Evolutionary conservation across 495 filamentous ascomycete genomes (phyloP).

Genomic region (Hyaloscypha hepaticicola): DNA sequence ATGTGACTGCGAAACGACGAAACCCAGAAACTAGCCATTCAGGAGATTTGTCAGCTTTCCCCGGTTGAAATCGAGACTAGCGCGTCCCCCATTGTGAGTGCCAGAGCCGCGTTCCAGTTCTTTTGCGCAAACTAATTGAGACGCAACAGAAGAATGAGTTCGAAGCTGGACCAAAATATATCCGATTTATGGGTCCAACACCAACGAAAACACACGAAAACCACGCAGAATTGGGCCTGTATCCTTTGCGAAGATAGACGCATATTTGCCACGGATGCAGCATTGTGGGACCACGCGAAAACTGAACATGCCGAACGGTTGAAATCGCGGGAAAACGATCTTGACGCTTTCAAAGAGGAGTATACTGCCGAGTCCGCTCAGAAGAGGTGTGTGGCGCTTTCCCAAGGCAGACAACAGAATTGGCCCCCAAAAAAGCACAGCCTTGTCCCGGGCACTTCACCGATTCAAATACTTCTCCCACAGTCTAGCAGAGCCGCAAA

Average conservation of each 20-base stretch:
- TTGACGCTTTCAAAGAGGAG: not conserved
- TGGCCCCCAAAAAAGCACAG: not conserved
- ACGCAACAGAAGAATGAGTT: not conserved
- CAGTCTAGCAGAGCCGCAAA: not conserved
- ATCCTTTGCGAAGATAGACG: conserved; percentile 3
- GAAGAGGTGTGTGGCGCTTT: conserved; percentile 6
- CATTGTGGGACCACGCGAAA: conserved; percentile 14
- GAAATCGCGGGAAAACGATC: not conserved
- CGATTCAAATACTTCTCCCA: not conserved
- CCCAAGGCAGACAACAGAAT: not conserved
- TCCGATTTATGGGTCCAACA: conserved; percentile 13
- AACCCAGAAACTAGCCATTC: too few species aligned
- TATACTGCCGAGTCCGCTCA: not conserved
- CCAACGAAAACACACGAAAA: conserved; percentile 11
- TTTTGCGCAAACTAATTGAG: not conserved
- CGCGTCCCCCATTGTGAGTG: too few species aligned
- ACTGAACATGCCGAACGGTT: conserved; percentile 4
- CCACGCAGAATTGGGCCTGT: conserved; percentile 7
- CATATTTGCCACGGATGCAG: not conserved
- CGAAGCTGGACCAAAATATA: not conserved
- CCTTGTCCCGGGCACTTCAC: not conserved
- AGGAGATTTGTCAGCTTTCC: too few species aligned
- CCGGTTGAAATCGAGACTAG: too few species aligned
- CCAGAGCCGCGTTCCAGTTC: not conserved
- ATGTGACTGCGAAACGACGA: too few species aligned